phyloP scores from a whole-genome alignment of 495 filamentous ascomycete genomes.

The Beverwykella pulmonaria region DNA sequence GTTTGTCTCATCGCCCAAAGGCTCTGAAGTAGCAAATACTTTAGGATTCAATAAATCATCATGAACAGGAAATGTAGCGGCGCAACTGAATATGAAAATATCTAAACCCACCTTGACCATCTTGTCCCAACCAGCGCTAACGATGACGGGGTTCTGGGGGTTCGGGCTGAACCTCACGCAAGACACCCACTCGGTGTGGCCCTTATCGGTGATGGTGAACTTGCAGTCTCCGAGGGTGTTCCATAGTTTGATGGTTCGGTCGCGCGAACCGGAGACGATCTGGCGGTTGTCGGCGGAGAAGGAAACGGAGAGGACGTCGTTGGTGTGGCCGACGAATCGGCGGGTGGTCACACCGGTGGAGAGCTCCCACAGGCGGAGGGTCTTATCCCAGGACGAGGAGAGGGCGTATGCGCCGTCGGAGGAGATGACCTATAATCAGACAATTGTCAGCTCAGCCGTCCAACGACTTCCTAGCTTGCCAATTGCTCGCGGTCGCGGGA shows the following conservation, averaged over 20 bases:
- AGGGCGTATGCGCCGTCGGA: constrained; percentile 99
- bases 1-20: constrained; percentile 94
- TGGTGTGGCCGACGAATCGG: constrained; percentile 98
- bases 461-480: constrained; percentile 21
- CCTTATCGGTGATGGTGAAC: constrained; percentile 99
- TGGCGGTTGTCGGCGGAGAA: constrained; percentile 99
- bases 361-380: constrained; percentile 98
- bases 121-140: constrained; percentile 99
- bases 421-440: constrained; percentile 81
- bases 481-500: constrained; percentile 21
- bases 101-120: constrained; percentile 88
- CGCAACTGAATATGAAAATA: constrained; percentile 19
- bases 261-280: constrained; percentile 98
- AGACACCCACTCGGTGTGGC: constrained; percentile 99
- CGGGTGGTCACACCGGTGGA: constrained; percentile 93
- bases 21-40: constrained; percentile 99
- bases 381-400: constrained; percentile 99
- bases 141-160: constrained; percentile 99
- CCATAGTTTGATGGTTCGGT: constrained; percentile 99
- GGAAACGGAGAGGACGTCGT: constrained; percentile 98
- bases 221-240: constrained; percentile 99
- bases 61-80: constrained; percentile 53
- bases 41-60: constrained; percentile 83
- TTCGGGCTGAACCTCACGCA: constrained; percentile 99
- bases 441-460: constrained; percentile 30